Percentiles rank a stretch among this genome's conserved stretches.
phyloP scores from a whole-genome alignment of 2,329 filamentous ascomycete genomes.

The Pezicula carpinea region DNA sequence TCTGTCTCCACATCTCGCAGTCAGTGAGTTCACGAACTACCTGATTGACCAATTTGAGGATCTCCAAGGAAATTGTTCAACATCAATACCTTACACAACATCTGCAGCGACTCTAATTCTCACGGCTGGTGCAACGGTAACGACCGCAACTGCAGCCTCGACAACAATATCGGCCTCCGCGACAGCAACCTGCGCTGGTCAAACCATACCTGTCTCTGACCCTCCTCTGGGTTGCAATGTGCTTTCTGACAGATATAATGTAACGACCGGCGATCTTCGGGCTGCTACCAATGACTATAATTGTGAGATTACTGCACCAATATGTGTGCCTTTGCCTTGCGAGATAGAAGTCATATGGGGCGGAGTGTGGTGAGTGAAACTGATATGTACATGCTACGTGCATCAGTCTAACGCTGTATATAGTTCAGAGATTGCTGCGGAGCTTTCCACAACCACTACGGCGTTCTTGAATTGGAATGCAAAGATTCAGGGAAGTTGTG shows the following conservation, averaged over 20 bases:
- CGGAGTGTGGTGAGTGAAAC: conserved; percentile 3
- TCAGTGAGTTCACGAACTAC: conserved; percentile 15
- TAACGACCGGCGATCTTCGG: conserved; percentile 13
- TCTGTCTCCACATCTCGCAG: conserved; percentile 12
- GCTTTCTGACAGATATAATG: conserved; percentile 12
- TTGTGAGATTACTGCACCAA: conserved; percentile 8
- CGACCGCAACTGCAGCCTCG: conserved; percentile 3
- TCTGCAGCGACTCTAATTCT: conserved; percentile 8
- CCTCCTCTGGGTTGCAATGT: conserved; percentile 10
- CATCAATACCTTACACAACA: conserved; percentile 11
- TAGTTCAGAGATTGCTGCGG: neutral
- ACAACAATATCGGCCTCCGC: conserved; percentile 5
- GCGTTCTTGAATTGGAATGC: conserved; percentile 14
- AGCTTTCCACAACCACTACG: neutral
- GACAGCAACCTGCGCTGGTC: conserved; percentile 16
- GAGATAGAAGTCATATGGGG: conserved; percentile 11
- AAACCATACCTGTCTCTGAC: conserved; percentile 5
- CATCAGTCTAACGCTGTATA: neutral
- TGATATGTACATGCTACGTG: neutral
- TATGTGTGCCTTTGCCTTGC: conserved; percentile 15
- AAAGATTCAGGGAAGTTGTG: conserved; percentile 16
- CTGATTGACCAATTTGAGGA: conserved; percentile 15
- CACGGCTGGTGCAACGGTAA: neutral
- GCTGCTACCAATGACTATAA: conserved; percentile 8
- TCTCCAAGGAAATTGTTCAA: conserved; percentile 15